Percentiles rank a stretch among this genome's conserved stretches.
Evolutionary conservation across 495 filamentous ascomycete genomes (phyloP).

Genomic region (Filosporella fistucella): DNA sequence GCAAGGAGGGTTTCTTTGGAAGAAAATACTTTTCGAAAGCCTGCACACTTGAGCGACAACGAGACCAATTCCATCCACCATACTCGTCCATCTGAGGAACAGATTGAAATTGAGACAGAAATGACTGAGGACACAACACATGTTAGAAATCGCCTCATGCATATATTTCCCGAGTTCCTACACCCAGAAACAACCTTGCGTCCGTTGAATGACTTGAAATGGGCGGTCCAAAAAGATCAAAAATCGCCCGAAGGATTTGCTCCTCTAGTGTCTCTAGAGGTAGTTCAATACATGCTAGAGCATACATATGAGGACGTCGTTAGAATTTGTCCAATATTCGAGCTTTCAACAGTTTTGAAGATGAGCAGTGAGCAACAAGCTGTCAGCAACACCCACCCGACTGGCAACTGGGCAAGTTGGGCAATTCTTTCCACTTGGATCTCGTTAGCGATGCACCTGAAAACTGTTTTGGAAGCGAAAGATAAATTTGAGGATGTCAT

Average conservation of each 20-base stretch:
- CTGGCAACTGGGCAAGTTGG: slow-evolving; percentile 6
- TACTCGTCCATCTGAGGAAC: too few relatives aligned
- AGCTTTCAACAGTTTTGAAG: background rate
- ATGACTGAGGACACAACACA: background rate
- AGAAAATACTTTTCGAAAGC: background rate
- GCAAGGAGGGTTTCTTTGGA: background rate
- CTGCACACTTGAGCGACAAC: background rate
- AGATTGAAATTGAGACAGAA: background rate
- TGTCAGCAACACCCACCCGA: background rate
- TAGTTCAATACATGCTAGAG: background rate
- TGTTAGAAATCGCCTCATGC: background rate
- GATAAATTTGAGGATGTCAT: background rate
- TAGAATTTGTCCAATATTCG: background rate
- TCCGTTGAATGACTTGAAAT: background rate
- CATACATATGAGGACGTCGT: background rate
- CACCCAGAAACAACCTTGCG: slow-evolving; percentile 1
- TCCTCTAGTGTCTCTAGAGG: background rate
- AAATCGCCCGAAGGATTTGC: background rate
- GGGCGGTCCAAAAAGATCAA: background rate
- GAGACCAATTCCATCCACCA: background rate
- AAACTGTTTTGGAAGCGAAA: slow-evolving; percentile 6
- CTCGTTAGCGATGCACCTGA: slow-evolving; percentile 1
- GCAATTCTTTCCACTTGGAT: slow-evolving; percentile 3
- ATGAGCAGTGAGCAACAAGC: background rate
- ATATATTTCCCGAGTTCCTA: background rate